These are phyloP conservation scores for Penicillium sp. DNA, from an alignment of 2,329 filamentous ascomycete species.

Conservation along the genomic window DNA sequence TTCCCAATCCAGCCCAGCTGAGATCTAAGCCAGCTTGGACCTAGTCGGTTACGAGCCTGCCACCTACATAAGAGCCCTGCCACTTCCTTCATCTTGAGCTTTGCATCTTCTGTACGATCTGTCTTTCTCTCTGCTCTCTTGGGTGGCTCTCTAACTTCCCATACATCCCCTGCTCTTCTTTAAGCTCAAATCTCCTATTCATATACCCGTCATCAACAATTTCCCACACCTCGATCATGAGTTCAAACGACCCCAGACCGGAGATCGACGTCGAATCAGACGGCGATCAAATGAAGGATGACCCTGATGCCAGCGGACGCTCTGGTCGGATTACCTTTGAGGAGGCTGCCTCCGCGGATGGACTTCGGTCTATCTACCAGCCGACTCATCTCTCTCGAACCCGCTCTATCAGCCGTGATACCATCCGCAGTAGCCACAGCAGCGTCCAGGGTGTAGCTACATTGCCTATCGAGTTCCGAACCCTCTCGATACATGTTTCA, in stretches of 20 bases:
- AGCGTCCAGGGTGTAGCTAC: constrained; percentile 19
- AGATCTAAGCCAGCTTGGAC: neutral
- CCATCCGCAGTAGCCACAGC: constrained; percentile 19
- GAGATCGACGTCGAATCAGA: constrained; percentile 19
- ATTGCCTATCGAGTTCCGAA: constrained; percentile 41
- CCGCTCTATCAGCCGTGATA: constrained; percentile 25
- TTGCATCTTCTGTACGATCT: neutral
- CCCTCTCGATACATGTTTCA: constrained; percentile 42
- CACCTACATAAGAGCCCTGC: neutral
- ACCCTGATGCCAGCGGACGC: constrained; percentile 15
- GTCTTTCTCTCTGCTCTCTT: neutral
- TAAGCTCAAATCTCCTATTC: neutral
- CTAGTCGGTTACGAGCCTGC: neutral
- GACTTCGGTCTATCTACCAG: constrained; percentile 23
- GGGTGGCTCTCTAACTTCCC: constrained; percentile 10
- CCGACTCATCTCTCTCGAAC: constrained; percentile 16
- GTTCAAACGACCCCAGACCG: constrained; percentile 5
- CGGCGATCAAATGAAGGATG: constrained; percentile 7
- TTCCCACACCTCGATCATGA: constrained; percentile 10
- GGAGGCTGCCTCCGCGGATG: constrained; percentile 11
- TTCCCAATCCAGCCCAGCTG: constrained; percentile 3
- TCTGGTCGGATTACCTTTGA: constrained; percentile 24
- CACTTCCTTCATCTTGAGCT: neutral
- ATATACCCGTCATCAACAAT: no score
- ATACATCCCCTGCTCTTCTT: neutral